phyloP scores from a whole-genome alignment of 176 grass and related monocot species.

The Calamus simplicifolius region DNA sequence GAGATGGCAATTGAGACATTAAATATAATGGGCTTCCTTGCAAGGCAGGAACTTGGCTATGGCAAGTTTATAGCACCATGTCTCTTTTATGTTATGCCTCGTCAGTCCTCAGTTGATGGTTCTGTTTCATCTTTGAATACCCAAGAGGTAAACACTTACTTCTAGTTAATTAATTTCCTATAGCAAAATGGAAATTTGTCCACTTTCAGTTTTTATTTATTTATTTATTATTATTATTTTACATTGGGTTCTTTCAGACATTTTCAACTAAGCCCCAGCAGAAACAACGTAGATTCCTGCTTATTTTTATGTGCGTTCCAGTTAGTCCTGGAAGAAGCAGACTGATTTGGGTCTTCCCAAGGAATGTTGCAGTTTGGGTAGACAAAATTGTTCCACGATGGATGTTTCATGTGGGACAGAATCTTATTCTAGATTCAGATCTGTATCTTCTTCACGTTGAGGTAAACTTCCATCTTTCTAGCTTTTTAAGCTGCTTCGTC shows the following conservation, averaged over 20 bases:
- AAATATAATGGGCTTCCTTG: conserved; percentile 38
- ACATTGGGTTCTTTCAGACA: conserved; percentile 9
- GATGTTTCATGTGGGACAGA: conserved; percentile 43
- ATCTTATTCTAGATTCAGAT: conserved; percentile 77
- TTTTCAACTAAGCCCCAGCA: conserved; percentile 16
- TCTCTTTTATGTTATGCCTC: conserved; percentile 20
- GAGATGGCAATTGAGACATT: conserved; percentile 49
- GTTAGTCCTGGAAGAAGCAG: conserved; percentile 69
- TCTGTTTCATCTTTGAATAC: too few relatives aligned
- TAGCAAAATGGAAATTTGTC: background rate
- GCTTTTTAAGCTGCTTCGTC: background rate
- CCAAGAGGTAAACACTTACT: too few relatives aligned
- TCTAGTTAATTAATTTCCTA: background rate
- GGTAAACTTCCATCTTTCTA: conserved; percentile 15
- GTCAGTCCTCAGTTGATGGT: too few relatives aligned
- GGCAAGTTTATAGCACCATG: conserved; percentile 47
- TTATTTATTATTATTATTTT: background rate
- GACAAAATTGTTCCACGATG: conserved; percentile 55
- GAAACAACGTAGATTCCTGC: conserved; percentile 16
- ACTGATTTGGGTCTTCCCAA: conserved; percentile 49
- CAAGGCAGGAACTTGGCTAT: conserved; percentile 25
- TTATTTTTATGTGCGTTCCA: conserved; percentile 71
- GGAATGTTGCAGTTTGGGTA: conserved; percentile 48
- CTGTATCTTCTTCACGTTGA: conserved; percentile 74
- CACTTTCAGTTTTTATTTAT: background rate